Evolutionary conservation across 352 stramenopile genomes (phyloP).

Genomic region (Phytophthora citrophthora): DNA sequence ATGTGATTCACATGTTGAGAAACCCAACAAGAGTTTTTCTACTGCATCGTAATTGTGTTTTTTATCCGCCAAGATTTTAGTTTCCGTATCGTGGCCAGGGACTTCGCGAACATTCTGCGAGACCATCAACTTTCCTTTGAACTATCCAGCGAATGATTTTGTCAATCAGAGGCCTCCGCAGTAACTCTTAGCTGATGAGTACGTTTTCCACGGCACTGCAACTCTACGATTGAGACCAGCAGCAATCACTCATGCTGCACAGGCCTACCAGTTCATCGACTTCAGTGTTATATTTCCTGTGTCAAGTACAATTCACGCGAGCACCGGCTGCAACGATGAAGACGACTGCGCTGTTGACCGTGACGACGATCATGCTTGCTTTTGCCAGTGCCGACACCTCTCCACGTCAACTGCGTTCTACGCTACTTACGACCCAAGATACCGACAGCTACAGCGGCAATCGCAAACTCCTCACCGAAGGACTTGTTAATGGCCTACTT

Average conservation of each 20-base stretch:
- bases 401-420: slow-evolving; percentile 2
- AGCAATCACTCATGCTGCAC: neutral
- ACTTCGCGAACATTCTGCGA: too few relatives aligned
- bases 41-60: too few relatives aligned
- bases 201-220: slow-evolving; percentile 2
- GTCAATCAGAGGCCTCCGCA: too few relatives aligned
- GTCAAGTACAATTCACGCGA: neutral
- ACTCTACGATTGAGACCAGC: slow-evolving; percentile 12
- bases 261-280: neutral
- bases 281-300: neutral
- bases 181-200: too few relatives aligned
- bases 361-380: neutral
- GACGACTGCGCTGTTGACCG: neutral
- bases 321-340: slow-evolving; percentile 4
- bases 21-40: too few relatives aligned
- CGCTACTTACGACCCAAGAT: neutral
- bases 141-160: too few relatives aligned
- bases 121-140: too few relatives aligned
- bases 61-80: too few relatives aligned
- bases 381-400: neutral
- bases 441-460: neutral
- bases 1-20: too few relatives aligned
- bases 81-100: too few relatives aligned
- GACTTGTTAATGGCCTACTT: neutral
- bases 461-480: slow-evolving; percentile 1